Evolutionary conservation across 441 rosid species (phyloP).

Genomic region (Eruca vesicaria): DNA sequence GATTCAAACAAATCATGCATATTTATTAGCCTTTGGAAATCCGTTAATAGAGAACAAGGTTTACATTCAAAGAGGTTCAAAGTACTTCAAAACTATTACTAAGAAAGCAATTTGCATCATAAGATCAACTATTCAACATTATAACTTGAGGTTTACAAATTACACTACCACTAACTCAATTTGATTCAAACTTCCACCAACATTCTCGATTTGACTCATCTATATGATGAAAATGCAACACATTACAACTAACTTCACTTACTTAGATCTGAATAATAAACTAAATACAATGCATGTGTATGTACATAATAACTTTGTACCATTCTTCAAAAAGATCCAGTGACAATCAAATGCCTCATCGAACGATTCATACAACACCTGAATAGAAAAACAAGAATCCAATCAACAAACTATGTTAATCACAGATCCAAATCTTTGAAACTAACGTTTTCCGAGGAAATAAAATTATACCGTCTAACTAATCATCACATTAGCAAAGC

Average conservation of each 20-base stretch:
- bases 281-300: background rate
- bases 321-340: conserved; percentile 75
- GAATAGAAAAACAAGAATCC: conserved; percentile 22
- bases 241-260: background rate
- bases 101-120: background rate
- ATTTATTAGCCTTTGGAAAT: background rate
- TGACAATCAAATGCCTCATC: conserved; percentile 84
- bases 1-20: background rate
- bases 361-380: conserved; percentile 79
- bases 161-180: background rate
- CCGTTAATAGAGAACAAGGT: background rate
- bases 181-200: background rate
- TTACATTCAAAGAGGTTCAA: background rate
- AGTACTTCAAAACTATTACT: background rate
- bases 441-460: background rate
- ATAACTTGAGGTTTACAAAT: background rate
- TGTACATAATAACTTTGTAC: conserved; percentile 49
- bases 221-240: background rate
- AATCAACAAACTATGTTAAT: background rate
- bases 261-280: background rate
- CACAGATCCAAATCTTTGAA: conserved; percentile 13
- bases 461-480: conserved; percentile 39
- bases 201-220: background rate
- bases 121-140: background rate
- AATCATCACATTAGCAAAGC: conserved; percentile 49